A percentile compares a stretch with the other conserved stretches of the same genome.
phyloP scores from a whole-genome alignment of 306 rosid genomes.

The Pterocarpus macrocarpus region DNA sequence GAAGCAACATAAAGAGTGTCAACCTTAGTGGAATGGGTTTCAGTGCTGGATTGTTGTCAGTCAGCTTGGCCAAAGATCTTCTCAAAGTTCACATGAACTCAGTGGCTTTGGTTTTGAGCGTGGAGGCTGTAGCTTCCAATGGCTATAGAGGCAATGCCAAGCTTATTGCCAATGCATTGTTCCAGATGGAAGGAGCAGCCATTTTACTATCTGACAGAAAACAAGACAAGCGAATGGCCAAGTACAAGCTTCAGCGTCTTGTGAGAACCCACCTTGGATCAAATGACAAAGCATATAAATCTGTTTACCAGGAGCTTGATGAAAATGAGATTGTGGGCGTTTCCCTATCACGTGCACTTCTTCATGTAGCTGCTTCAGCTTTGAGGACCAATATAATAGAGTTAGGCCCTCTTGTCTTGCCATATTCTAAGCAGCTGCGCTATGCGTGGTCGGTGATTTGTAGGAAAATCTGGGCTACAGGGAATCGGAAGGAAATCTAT shows the following conservation, averaged over 20 bases:
- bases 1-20: conserved; percentile 68
- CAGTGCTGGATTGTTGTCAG: conserved; percentile 76
- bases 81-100: conserved; percentile 67
- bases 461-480: conserved; percentile 46
- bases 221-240: conserved; percentile 58
- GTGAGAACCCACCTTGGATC: conserved; percentile 72
- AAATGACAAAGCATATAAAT: conserved; percentile 62
- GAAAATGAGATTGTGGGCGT: conserved; percentile 61
- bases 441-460: conserved; percentile 54
- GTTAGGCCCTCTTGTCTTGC: conserved; percentile 70
- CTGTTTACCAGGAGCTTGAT: conserved; percentile 67
- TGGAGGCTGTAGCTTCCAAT: conserved; percentile 70
- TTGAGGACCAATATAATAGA: conserved; percentile 58
- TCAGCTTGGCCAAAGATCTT: conserved; percentile 70
- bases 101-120: conserved; percentile 69
- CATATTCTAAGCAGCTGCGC: conserved; percentile 66
- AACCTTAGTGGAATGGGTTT: conserved; percentile 83
- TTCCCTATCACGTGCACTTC: conserved; percentile 58
- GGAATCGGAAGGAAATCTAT: conserved; percentile 44
- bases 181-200: conserved; percentile 81
- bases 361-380: conserved; percentile 67
- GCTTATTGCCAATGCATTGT: conserved; percentile 69
- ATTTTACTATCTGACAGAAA: conserved; percentile 68
- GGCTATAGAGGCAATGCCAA: conserved; percentile 66
- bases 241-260: conserved; percentile 71